Evolutionary conservation across 106 monocot species (phyloP).

Genomic region (Platanthera zijinensis): DNA sequence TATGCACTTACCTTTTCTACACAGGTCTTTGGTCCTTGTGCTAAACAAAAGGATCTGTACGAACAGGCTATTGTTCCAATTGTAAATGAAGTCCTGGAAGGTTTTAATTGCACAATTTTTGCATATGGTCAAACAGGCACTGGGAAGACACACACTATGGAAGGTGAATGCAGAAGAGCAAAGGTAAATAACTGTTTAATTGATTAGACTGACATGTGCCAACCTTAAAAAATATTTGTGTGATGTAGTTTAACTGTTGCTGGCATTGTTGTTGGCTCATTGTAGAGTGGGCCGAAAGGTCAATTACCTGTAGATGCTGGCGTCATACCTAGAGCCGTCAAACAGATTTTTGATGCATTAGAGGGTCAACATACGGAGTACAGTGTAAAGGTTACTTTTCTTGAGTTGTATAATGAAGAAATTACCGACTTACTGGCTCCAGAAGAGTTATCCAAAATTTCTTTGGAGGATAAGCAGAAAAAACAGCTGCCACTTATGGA

Average conservation of each 20-base stretch:
- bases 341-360: constrained; percentile 96
- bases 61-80: constrained; percentile 98
- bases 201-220: background rate
- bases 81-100: constrained; percentile 95
- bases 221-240: background rate
- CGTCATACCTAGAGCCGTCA: constrained; percentile 91
- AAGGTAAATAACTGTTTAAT: constrained; percentile 38
- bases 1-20: background rate
- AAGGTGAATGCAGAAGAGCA: constrained; percentile 78
- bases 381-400: constrained; percentile 95
- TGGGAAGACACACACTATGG: constrained; percentile 98
- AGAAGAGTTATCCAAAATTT: constrained; percentile 77
- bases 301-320: constrained; percentile 84
- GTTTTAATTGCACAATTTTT: constrained; percentile 99
- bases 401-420: constrained; percentile 99
- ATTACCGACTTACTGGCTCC: constrained; percentile 95
- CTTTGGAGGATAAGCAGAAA: constrained; percentile 79
- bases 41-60: constrained; percentile 79
- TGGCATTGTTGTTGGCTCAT: constrained; percentile 8
- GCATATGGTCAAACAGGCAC: constrained; percentile 99
- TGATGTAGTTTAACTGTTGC: background rate
- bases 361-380: constrained; percentile 96
- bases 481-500: constrained; percentile 92
- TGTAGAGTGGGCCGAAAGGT: constrained; percentile 61
- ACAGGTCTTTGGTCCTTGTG: constrained; percentile 90